phyloP scores from a whole-genome alignment of 306 rosid species.

The Quercus dentata region DNA sequence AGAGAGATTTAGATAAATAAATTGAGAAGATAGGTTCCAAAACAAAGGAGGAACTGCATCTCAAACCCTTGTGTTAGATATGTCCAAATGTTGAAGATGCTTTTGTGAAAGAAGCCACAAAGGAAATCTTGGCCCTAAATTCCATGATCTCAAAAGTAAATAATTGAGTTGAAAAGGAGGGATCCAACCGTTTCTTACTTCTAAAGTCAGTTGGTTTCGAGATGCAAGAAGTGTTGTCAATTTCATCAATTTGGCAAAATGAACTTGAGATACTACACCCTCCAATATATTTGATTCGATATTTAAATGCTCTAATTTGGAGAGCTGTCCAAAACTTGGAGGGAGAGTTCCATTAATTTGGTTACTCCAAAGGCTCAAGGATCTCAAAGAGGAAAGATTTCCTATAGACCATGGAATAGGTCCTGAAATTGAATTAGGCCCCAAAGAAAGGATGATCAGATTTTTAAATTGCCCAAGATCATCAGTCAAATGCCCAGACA shows the following conservation, averaged over 20 bases:
- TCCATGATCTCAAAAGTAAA: not conserved
- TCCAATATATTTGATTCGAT: not conserved
- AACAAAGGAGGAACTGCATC: slow-evolving; percentile 11
- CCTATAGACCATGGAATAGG: too few species aligned
- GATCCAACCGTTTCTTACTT: slow-evolving; percentile 2
- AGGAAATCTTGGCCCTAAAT: slow-evolving; percentile 15
- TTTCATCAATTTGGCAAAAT: not conserved
- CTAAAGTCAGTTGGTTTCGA: not conserved
- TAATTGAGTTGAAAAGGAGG: not conserved
- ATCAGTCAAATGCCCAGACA: too few species aligned
- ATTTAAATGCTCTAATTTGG: not conserved
- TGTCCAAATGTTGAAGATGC: rapidly evolving
- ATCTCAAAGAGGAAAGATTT: too few species aligned
- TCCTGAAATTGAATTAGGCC: too few species aligned
- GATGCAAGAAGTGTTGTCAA: not conserved
- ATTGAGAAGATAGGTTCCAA: not conserved
- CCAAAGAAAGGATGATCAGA: too few species aligned
- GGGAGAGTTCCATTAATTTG: too few species aligned
- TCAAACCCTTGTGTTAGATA: slow-evolving; percentile 4
- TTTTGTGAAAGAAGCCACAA: slow-evolving; percentile 15
- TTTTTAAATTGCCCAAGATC: too few species aligned
- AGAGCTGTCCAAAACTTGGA: not conserved
- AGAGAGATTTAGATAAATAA: not conserved
- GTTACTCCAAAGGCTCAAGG: rapidly evolving
- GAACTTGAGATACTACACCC: slow-evolving; percentile 19